Percentiles rank a stretch among this genome's conserved stretches.
phyloP scores from a whole-genome alignment of 1,284 basidiomycete species.

The Ustilago hordei region DNA sequence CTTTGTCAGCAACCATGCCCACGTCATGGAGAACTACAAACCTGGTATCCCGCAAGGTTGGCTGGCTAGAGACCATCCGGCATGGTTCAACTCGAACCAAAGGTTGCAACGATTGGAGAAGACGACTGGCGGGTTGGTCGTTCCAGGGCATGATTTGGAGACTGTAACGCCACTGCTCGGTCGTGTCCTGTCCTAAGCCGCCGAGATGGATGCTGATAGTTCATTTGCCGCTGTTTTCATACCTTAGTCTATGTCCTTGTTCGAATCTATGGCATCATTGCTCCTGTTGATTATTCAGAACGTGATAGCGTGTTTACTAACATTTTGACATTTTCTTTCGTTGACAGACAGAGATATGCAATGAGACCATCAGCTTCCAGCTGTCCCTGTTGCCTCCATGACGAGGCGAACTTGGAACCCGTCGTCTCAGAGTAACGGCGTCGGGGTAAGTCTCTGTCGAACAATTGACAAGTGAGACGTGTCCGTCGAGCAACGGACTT shows the following conservation, averaged over 20 bases:
- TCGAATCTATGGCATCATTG: background rate
- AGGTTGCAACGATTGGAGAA: slow-evolving; percentile 55
- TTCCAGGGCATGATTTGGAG: slow-evolving; percentile 57
- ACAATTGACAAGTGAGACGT: too few species aligned
- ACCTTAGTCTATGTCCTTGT: too few species aligned
- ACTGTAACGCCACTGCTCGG: slow-evolving; percentile 39
- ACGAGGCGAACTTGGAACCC: background rate
- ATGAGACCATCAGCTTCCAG: too few species aligned
- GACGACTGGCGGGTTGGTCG: slow-evolving; percentile 45
- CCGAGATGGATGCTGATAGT: background rate
- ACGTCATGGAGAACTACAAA: slow-evolving; percentile 59
- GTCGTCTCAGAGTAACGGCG: too few species aligned
- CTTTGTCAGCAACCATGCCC: slow-evolving; percentile 56
- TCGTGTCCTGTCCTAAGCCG: slow-evolving; percentile 29
- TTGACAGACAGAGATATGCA: too few species aligned
- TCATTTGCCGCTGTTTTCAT: too few species aligned
- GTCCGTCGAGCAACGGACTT: background rate
- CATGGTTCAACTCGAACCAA: slow-evolving; percentile 63
- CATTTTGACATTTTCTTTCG: too few species aligned
- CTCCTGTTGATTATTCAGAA: background rate
- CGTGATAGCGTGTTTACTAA: background rate
- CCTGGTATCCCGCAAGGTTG: slow-evolving; percentile 59
- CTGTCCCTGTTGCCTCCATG: background rate
- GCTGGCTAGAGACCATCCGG: slow-evolving; percentile 56
- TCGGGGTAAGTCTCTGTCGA: background rate